Evolutionary conservation across 306 rosid species (phyloP).

Genomic region (Vigna nakashimae): DNA sequence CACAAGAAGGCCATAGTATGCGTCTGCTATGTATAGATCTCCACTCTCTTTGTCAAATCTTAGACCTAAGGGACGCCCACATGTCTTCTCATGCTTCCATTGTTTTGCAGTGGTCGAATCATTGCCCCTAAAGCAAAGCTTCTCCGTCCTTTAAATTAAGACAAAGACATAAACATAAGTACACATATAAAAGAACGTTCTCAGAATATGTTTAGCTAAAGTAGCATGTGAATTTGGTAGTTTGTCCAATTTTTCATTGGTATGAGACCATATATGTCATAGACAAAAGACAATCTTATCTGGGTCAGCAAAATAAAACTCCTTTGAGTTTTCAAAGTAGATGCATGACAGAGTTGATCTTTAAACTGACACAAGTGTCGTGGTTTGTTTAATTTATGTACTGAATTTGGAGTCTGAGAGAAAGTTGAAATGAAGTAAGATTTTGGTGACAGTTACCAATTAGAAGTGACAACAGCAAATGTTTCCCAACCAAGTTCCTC

Average conservation of each 20-base stretch:
- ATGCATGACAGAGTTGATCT: no score
- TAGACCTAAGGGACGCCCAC: slow-evolving; percentile 88
- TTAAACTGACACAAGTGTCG: no score
- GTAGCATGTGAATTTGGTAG: no score
- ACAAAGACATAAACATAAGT: not conserved
- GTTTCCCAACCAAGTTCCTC: slow-evolving; percentile 86
- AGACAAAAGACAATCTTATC: no score
- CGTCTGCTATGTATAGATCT: slow-evolving; percentile 81
- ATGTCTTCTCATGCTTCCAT: slow-evolving; percentile 85
- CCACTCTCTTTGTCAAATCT: slow-evolving; percentile 79
- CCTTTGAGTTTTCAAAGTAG: no score
- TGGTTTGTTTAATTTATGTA: not conserved
- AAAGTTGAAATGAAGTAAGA: not conserved
- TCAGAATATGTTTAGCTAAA: not conserved
- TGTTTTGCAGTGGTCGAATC: slow-evolving; percentile 86
- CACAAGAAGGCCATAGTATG: slow-evolving; percentile 82
- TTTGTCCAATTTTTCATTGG: no score
- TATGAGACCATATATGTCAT: no score
- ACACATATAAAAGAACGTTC: not conserved
- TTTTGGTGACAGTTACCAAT: slow-evolving; percentile 55
- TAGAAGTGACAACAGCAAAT: slow-evolving; percentile 78
- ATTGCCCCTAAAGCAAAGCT: slow-evolving; percentile 68
- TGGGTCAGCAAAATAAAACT: no score
- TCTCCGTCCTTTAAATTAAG: slow-evolving; percentile 69
- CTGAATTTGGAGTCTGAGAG: no score